A percentile compares a stretch with the other conserved stretches of the same genome.
phyloP scores from a whole-genome alignment of 371 early-diverging fungal genomes.

The Mortierella sp. region DNA sequence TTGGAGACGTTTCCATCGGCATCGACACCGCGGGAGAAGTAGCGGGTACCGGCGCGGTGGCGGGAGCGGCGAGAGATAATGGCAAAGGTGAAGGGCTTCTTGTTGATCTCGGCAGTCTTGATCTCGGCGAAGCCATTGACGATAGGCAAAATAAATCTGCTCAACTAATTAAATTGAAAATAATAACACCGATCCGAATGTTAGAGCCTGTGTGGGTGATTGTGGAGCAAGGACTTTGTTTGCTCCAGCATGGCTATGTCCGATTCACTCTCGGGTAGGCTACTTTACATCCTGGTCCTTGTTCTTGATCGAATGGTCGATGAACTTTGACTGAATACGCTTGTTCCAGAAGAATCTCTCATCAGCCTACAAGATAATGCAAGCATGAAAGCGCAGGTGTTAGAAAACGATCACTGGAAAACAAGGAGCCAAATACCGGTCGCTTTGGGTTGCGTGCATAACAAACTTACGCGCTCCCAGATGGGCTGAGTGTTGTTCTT shows the following conservation, averaged over 20 bases:
- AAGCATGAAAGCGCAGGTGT: not conserved
- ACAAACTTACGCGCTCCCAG: slow-evolving; percentile 41
- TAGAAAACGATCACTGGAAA: not conserved
- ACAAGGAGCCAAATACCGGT: not conserved
- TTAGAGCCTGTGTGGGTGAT: not conserved
- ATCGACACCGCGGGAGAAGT: slow-evolving; percentile 97
- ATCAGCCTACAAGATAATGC: slow-evolving; percentile 70
- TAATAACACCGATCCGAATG: not conserved
- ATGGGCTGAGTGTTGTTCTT: slow-evolving; percentile 22
- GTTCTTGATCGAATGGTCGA: slow-evolving; percentile 62
- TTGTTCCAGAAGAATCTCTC: slow-evolving; percentile 95
- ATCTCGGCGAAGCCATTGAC: slow-evolving; percentile 88
- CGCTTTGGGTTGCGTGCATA: not conserved
- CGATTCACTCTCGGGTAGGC: not conserved
- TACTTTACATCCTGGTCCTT: slow-evolving; percentile 65
- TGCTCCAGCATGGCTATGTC: not conserved
- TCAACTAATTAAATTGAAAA: slow-evolving; percentile 60
- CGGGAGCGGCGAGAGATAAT: slow-evolving; percentile 88
- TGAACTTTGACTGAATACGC: slow-evolving; percentile 75
- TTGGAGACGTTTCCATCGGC: slow-evolving; percentile 96
- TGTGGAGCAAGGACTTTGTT: not conserved
- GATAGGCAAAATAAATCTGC: slow-evolving; percentile 89
- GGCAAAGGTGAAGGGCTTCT: slow-evolving; percentile 75
- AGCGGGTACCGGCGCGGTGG: slow-evolving; percentile 88
- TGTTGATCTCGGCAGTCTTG: slow-evolving; percentile 65